phyloP scores from a whole-genome alignment of 805 yeast species.

The Tetrapisispora fleetii region DNA sequence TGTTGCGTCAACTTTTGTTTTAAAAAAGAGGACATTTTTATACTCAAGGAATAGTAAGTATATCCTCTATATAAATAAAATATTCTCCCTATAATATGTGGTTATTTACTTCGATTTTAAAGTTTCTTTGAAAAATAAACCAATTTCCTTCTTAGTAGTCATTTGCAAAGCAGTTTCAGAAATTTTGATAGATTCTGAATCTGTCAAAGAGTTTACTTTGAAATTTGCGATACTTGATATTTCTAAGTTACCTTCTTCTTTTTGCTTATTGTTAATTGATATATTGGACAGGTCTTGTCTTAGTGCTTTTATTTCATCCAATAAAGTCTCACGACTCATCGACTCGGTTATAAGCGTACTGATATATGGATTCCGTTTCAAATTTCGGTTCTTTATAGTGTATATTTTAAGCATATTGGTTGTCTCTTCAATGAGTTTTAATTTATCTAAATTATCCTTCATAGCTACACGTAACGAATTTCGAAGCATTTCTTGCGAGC shows the following conservation, averaged over 20 bases:
- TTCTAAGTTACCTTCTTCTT: neutral
- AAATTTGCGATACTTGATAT: neutral
- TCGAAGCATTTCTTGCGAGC: conserved; percentile 18
- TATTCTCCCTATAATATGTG: too few species aligned
- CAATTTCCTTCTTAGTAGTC: conserved; percentile 21
- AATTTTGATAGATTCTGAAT: conserved; percentile 10
- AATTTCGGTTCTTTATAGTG: conserved; percentile 7
- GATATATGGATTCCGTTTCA: conserved; percentile 13
- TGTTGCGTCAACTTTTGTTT: too few species aligned
- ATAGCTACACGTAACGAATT: conserved; percentile 15
- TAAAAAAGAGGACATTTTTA: too few species aligned
- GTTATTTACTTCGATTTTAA: neutral
- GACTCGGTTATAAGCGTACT: conserved; percentile 12
- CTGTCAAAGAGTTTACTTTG: neutral
- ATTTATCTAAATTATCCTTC: conserved; percentile 8
- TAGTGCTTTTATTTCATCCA: conserved; percentile 16
- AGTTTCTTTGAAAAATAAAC: conserved; percentile 15
- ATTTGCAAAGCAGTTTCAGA: conserved; percentile 17
- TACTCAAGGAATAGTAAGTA: too few species aligned
- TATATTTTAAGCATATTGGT: conserved; percentile 17
- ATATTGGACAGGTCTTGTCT: conserved; percentile 16
- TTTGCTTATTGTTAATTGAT: conserved; percentile 1
- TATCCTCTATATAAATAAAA: too few species aligned
- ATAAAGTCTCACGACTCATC: conserved; percentile 9
- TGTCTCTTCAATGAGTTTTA: conserved; percentile 11